phyloP scores from a whole-genome alignment of 148 eudicot species.

The Chenopodium suecicum region DNA sequence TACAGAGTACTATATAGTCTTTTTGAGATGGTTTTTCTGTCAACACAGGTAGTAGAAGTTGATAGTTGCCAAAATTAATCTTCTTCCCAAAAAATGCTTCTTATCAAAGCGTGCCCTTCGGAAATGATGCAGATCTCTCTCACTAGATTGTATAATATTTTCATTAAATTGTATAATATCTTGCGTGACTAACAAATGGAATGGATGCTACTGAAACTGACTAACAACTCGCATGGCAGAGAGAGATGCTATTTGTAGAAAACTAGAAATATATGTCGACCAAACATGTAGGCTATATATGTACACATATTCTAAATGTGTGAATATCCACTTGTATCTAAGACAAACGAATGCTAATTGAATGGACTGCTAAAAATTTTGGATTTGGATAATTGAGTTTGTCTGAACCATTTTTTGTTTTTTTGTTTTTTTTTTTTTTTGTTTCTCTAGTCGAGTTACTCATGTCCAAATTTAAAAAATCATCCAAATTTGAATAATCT shows the following conservation, averaged over 20 bases:
- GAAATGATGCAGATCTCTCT: slow-evolving; percentile 10
- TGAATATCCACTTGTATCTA: neutral
- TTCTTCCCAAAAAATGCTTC: slow-evolving; percentile 12
- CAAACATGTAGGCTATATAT: neutral
- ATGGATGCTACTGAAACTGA: neutral
- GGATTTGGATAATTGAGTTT: too few relatives aligned
- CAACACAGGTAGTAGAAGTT: slow-evolving; percentile 26
- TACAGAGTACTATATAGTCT: neutral
- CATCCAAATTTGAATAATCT: too few relatives aligned
- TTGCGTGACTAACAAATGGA: neutral
- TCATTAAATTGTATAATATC: neutral
- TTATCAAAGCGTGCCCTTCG: neutral
- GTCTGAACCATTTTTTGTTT: too few relatives aligned
- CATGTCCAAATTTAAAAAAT: too few relatives aligned
- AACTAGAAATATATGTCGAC: neutral
- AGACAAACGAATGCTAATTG: too few relatives aligned
- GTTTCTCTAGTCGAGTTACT: too few relatives aligned
- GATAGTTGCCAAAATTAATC: slow-evolving; percentile 16
- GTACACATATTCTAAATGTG: neutral
- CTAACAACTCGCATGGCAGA: neutral
- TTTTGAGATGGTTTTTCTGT: neutral
- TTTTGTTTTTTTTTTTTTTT: too few relatives aligned
- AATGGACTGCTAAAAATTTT: too few relatives aligned
- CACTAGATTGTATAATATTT: neutral
- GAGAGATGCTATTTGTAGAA: neutral